Evolutionary conservation across 148 eudicot genomes (phyloP).

Genomic region (Camellia japonica): DNA sequence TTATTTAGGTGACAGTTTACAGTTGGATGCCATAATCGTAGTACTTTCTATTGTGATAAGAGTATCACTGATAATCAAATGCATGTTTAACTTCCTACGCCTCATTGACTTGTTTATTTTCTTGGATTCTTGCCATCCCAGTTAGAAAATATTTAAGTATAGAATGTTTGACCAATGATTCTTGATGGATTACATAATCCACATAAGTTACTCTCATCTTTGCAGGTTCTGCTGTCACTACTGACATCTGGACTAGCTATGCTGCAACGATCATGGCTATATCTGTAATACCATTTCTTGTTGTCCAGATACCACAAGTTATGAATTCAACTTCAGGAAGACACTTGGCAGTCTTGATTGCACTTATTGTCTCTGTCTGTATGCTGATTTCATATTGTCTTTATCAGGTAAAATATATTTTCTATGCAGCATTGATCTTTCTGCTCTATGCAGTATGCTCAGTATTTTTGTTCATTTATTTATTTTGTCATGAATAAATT

Average conservation of each 20-base stretch:
- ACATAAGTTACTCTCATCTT: background rate
- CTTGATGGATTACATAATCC: background rate
- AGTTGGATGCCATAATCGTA: background rate
- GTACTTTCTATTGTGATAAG: too few species aligned
- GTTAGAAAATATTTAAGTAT: background rate
- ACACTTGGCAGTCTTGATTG: constrained; percentile 46
- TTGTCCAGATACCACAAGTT: constrained; percentile 56
- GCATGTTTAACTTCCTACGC: background rate
- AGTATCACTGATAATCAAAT: too few species aligned
- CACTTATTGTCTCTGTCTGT: constrained; percentile 34
- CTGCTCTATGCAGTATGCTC: background rate
- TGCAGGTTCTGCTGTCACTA: constrained; percentile 57
- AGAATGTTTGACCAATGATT: background rate
- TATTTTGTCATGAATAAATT: background rate
- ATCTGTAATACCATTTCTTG: constrained; percentile 52
- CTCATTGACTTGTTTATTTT: too few species aligned
- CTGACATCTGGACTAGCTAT: constrained; percentile 64
- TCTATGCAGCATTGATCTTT: background rate
- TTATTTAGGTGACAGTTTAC: too few species aligned
- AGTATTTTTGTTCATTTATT: background rate
- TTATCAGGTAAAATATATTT: constrained; percentile 38
- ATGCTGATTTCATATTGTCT: constrained; percentile 46
- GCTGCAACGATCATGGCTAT: constrained; percentile 55
- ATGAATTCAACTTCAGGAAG: constrained; percentile 45
- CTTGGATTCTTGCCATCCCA: background rate